A percentile compares a stretch with the other conserved stretches of the same genome.
Conservation (phyloP, 78 protist species). For the Dictyostelium intermedium region DNA sequence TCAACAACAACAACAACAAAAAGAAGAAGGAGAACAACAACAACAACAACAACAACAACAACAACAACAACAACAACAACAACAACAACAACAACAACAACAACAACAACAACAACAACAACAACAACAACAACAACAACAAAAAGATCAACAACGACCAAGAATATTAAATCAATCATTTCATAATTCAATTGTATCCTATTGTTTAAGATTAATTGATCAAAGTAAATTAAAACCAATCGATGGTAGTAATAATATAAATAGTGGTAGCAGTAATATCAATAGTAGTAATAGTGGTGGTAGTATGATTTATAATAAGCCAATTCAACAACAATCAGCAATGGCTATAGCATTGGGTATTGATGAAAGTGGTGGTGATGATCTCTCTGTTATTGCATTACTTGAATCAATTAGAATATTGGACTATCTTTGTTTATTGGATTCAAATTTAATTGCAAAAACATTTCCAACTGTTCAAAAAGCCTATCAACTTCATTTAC, state of each 20-base stretch:
- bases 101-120: background rate
- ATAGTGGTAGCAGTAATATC: background rate
- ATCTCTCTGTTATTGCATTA: slow-evolving; percentile 56
- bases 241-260: background rate
- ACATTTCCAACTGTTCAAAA: slow-evolving; percentile 74
- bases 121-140: background rate
- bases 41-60: too few species aligned
- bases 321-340: background rate
- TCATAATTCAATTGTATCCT: slow-evolving; percentile 41
- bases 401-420: slow-evolving; percentile 47
- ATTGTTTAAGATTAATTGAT: slow-evolving; percentile 74
- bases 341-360: background rate
- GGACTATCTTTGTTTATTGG: slow-evolving; percentile 58
- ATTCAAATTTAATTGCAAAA: slow-evolving; percentile 48
- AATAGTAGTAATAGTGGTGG: background rate
- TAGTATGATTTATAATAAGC: background rate
- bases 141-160: background rate
- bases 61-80: too few species aligned
- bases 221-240: slow-evolving; percentile 56
- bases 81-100: background rate
- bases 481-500: slow-evolving; percentile 76
- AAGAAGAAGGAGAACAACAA: background rate
- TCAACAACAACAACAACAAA: background rate
- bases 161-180: slow-evolving; percentile 33
- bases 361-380: slow-evolving; percentile 6